phyloP scores from a whole-genome alignment of 345 rosid genomes.

The Pugionium dolabratum region DNA sequence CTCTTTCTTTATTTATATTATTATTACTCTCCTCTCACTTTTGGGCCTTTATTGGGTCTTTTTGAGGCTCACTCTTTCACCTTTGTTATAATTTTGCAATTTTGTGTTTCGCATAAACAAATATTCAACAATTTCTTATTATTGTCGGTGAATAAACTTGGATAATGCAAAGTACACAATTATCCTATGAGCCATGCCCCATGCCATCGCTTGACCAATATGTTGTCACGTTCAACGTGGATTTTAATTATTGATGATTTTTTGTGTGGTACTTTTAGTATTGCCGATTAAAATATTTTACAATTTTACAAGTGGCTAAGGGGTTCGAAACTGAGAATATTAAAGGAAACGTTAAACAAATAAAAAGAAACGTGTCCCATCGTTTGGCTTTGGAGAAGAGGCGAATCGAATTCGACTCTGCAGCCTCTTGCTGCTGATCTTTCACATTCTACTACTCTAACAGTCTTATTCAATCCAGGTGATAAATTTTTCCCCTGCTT shows the following conservation, averaged over 20 bases:
- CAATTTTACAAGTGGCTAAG: neutral
- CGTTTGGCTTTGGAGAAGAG: conserved; percentile 15
- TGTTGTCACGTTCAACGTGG: no score
- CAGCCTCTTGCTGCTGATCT: neutral
- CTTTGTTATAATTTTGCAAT: no score
- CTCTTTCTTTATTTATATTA: conserved; percentile 4
- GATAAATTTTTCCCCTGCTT: neutral
- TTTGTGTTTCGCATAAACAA: no score
- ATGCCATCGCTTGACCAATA: no score
- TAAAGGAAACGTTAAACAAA: neutral
- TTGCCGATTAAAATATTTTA: no score
- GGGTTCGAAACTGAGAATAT: conserved; percentile 13
- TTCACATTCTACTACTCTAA: no score
- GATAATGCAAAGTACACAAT: no score
- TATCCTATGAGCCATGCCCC: no score
- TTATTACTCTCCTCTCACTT: neutral
- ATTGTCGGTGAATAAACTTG: no score
- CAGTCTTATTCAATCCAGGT: neutral
- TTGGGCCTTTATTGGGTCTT: conserved; percentile 14
- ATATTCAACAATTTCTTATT: no score
- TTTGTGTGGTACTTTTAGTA: no score
- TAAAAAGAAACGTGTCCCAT: neutral
- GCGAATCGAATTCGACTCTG: conserved; percentile 28
- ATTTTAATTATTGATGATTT: no score
- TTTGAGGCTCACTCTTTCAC: conserved; percentile 6